Evolutionary conservation across 106 monocot species (phyloP).

Genomic region (Dendrobium officinale): DNA sequence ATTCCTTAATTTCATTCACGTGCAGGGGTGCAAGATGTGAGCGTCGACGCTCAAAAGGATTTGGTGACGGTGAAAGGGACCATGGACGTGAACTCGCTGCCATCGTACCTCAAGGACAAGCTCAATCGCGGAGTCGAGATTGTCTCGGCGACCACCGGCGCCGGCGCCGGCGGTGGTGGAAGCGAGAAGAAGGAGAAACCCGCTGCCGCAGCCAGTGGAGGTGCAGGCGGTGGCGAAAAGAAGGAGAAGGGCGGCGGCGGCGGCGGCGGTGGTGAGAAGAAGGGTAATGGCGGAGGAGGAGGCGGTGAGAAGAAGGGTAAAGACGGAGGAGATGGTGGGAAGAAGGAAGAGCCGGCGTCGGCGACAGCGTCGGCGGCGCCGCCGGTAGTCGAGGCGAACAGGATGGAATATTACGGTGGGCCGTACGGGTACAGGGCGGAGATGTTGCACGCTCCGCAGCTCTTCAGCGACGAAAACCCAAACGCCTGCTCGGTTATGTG

Average conservation of each 20-base stretch:
- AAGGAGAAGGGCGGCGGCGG: constrained; percentile 6
- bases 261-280: not conserved
- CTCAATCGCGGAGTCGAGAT: constrained; percentile 11
- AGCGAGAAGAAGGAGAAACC: too few relatives aligned
- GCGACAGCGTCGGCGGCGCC: not conserved
- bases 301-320: not conserved
- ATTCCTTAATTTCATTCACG: not conserved
- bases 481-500: constrained; percentile 11
- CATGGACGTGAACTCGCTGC: constrained; percentile 6
- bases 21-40: constrained; percentile 11
- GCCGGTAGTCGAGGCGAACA: constrained; percentile 3
- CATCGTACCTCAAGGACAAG: constrained; percentile 3
- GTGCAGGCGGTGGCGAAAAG: not conserved
- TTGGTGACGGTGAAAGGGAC: constrained; percentile 12
- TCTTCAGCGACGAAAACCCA: constrained; percentile 9
- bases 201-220: too few relatives aligned
- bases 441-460: constrained; percentile 3
- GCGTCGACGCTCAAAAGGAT: constrained; percentile 10
- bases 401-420: not conserved
- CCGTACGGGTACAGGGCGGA: constrained; percentile 3
- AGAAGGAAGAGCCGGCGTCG: not conserved
- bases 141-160: not conserved
- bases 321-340: not conserved
- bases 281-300: not conserved
- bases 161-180: not conserved